Evolutionary conservation across 2,329 filamentous ascomycete species (phyloP).

Genomic region (Pseudogymnoascus destructans): DNA sequence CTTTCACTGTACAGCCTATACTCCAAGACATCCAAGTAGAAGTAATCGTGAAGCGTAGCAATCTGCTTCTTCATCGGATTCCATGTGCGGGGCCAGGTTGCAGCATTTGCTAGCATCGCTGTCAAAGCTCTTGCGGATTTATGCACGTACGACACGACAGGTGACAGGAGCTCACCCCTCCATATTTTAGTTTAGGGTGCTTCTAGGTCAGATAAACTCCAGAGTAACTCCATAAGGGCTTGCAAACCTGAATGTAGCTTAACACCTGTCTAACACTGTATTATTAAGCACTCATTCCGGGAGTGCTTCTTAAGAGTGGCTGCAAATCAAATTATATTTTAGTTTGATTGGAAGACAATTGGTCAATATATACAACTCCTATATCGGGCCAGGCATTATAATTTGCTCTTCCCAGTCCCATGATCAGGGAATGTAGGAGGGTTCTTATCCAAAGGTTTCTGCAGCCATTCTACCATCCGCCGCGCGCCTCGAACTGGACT

Average conservation of each 20-base stretch:
- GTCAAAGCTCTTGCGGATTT: neutral
- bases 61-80: neutral
- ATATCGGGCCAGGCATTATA: neutral
- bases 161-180: neutral
- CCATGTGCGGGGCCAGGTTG: neutral
- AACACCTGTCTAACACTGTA: neutral
- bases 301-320: neutral
- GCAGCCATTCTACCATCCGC: slow-evolving; percentile 24
- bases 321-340: neutral
- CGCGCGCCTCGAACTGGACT: slow-evolving; percentile 21
- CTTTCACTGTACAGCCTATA: too few relatives aligned
- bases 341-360: neutral
- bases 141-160: neutral
- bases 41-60: too few relatives aligned
- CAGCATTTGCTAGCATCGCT: neutral
- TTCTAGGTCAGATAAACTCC: neutral
- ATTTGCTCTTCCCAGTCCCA: neutral
- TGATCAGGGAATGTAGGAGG: slow-evolving; percentile 20
- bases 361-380: neutral
- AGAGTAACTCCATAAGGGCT: neutral
- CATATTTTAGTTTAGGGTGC: neutral
- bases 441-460: slow-evolving; percentile 20
- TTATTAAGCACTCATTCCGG: neutral
- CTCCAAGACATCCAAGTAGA: too few relatives aligned
- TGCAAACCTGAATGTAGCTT: neutral